A percentile compares a stretch with the other conserved stretches of the same genome.
These are phyloP conservation scores for Neofusicoccum kwambonambiense DNA, from an alignment of 2,329 filamentous ascomycete species.

Conservation along the genomic window DNA sequence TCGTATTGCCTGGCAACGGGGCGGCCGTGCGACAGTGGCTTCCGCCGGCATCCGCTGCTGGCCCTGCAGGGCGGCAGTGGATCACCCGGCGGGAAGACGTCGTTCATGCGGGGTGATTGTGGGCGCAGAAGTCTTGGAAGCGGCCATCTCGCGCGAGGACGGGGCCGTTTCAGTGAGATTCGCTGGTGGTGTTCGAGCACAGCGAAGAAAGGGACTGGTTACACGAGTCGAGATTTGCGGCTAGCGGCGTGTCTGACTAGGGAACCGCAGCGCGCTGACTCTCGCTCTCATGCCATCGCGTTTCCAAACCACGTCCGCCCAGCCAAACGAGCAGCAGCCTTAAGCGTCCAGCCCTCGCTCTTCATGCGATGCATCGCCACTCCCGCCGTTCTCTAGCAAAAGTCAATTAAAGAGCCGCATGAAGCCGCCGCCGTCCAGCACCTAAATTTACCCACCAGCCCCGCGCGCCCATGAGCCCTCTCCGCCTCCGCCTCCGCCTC, in stretches of 20 bases:
- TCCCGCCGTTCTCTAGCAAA: background rate
- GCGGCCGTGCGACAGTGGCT: background rate
- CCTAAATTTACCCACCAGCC: background rate
- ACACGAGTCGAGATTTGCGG: background rate
- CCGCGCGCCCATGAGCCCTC: background rate
- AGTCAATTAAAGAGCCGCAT: background rate
- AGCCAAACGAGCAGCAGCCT: background rate
- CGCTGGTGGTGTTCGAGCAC: background rate
- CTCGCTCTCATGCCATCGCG: background rate
- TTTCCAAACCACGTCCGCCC: background rate
- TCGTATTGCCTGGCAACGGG: background rate
- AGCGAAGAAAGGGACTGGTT: background rate
- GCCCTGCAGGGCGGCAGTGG: background rate
- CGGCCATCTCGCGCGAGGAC: background rate
- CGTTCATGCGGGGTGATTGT: background rate
- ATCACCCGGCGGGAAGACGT: background rate
- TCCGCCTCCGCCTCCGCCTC: background rate
- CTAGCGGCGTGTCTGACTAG: background rate
- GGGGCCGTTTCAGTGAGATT: too few species aligned
- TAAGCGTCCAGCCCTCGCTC: background rate
- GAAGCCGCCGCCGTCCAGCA: too few species aligned
- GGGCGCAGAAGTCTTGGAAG: background rate
- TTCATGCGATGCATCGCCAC: background rate
- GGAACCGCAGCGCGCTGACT: background rate
- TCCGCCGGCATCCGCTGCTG: slow-evolving; percentile 4